Percentiles rank a stretch among this genome's conserved stretches.
Evolutionary conservation across 1,284 basidiomycete genomes (phyloP).

Genomic region (Xanthoconium separans): DNA sequence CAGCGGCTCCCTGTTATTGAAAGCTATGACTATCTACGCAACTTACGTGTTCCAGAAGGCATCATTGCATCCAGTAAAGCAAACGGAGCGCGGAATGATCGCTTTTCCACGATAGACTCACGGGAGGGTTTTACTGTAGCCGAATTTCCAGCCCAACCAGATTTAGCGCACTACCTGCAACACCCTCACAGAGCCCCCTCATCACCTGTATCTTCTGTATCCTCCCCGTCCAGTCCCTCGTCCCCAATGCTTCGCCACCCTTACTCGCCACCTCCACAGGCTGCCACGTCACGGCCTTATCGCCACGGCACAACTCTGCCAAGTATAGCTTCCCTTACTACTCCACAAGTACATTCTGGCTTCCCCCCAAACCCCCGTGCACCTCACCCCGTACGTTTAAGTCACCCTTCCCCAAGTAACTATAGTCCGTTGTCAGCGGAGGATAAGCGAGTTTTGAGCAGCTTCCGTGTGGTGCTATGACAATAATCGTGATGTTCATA

Average conservation of each 20-base stretch:
- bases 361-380: constrained; percentile 23
- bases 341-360: constrained; percentile 24
- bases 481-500: background rate
- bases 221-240: constrained; percentile 35
- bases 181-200: constrained; percentile 31
- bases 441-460: constrained; percentile 54
- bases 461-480: constrained; percentile 54
- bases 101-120: constrained; percentile 33
- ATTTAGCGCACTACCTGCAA: constrained; percentile 11
- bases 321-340: constrained; percentile 22
- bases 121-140: constrained; percentile 15
- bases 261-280: constrained; percentile 25
- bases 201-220: constrained; percentile 39
- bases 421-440: constrained; percentile 57
- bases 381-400: constrained; percentile 22
- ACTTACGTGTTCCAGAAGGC: constrained; percentile 59
- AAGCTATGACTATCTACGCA: constrained; percentile 65
- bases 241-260: constrained; percentile 26
- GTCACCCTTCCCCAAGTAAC: constrained; percentile 29
- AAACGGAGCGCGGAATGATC: constrained; percentile 43
- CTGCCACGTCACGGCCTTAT: constrained; percentile 5
- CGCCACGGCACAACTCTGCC: constrained; percentile 20
- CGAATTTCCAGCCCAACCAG: constrained; percentile 6
- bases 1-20: constrained; percentile 64
- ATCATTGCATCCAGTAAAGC: constrained; percentile 66